Evolutionary conservation across 1,284 basidiomycete genomes (phyloP), one percentile per base, ranked within the genome.

Genomic region (Mycosarcoma maydis): DNA sequence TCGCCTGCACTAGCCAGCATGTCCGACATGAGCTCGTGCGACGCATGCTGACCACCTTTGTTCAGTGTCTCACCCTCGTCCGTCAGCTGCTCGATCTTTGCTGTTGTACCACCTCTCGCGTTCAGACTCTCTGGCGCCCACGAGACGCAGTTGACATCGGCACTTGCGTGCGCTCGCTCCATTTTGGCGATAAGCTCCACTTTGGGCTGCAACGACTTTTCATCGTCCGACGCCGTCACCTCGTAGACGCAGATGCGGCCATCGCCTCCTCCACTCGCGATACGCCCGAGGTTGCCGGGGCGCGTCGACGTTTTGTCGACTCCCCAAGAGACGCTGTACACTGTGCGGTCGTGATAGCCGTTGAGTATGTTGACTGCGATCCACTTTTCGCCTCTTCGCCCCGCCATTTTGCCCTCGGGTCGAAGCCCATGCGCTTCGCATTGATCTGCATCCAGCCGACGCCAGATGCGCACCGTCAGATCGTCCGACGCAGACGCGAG

Each of bases 401-500:
- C 74, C 6, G 77, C 56, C 55, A 77, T 64, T 34, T 74, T 74
- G 11, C 74, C 77, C 3, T 76, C 66, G 8, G 62, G 72, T 51
- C 70, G 71, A 33, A 60, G 52, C 38, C 61, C 82, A 40, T 67
- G 71, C 55, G 57, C 70, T 49, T 49, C 77, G 38, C 80, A 80
- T 36, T 80, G 73, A 19, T 76, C 70, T 19, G 65, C 73, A 24
- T 64, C 68, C 16, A 80, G 74, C 13, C 77, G 73, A 9, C 76
- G 77, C 86, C 86, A 87, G 30, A 87, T 83, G 27, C 85, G 81
- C 29, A 87, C 83, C 86, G 90, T 90, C 45, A 85, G 84, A 80
- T 95, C 93, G 72, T 94, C 92, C 16, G 83, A 83, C 0, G 87
- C 88, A 2, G 90, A 91, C 0, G 93, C 94, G 22, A 99, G 87